These are phyloP conservation scores for Fusarium neocosmosporiellum DNA, from an alignment of 2,329 filamentous ascomycete genomes.

Conservation along the genomic window DNA sequence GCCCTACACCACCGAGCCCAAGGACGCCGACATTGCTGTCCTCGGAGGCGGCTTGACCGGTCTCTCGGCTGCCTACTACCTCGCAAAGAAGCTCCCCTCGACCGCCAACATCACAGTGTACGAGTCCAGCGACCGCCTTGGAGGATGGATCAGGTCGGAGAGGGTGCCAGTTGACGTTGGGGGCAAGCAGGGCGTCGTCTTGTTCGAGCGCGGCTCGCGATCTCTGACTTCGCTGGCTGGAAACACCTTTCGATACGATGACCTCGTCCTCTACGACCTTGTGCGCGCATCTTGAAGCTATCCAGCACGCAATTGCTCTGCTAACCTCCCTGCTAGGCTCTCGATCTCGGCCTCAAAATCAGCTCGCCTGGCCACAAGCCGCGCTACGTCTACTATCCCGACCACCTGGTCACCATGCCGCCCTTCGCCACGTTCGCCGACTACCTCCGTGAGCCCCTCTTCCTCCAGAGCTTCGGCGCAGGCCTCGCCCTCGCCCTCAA, in stretches of 20 bases:
- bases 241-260: constrained; percentile 61
- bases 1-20: constrained; percentile 31
- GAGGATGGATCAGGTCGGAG: constrained; percentile 86
- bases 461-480: constrained; percentile 46
- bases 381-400: constrained; percentile 89
- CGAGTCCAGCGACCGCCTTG: constrained; percentile 75
- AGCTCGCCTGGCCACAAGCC: constrained; percentile 58
- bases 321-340: constrained; percentile 42
- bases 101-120: constrained; percentile 81
- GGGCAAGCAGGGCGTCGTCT: constrained; percentile 66
- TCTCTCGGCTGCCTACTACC: constrained; percentile 80
- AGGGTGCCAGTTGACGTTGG: constrained; percentile 66
- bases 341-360: constrained; percentile 56
- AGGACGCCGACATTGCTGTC: constrained; percentile 67
- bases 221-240: constrained; percentile 70
- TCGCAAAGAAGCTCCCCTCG: constrained; percentile 73
- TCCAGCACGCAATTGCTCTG: constrained; percentile 19
- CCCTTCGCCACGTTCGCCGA: constrained; percentile 42
- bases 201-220: constrained; percentile 88
- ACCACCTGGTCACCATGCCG: constrained; percentile 65
- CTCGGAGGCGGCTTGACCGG: constrained; percentile 88
- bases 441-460: constrained; percentile 48
- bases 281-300: constrained; percentile 56
- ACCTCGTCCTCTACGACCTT: constrained; percentile 76
- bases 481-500: constrained; percentile 42